Conservation (phyloP, 73 alveolate species). For the Paraurostyla sp. region DNA sequence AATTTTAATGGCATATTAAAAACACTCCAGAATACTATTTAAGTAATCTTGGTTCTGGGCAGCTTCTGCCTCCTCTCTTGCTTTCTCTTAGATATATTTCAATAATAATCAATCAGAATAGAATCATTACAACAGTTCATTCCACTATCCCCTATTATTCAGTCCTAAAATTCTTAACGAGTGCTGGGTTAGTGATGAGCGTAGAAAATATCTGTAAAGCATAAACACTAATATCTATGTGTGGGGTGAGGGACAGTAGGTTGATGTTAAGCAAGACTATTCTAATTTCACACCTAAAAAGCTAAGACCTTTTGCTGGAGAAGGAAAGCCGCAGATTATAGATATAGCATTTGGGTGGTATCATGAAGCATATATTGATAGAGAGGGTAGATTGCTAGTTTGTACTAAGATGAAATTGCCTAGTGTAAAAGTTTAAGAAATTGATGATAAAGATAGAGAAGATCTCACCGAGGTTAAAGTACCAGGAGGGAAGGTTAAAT, state of each 20-base stretch:
- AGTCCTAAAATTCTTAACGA: not conserved
- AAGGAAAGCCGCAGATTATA: constrained; percentile 43
- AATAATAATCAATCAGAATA: not conserved
- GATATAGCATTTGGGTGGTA: constrained; percentile 72
- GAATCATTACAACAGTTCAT: not conserved
- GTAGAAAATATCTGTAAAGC: constrained; percentile 8
- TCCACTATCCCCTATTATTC: not conserved
- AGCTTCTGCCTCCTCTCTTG: not conserved
- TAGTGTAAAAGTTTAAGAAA: constrained; percentile 46
- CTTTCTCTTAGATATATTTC: not conserved
- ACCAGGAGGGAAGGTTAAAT: constrained; percentile 56
- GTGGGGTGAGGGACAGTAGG: constrained; percentile 82
- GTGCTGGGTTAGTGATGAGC: constrained; percentile 55
- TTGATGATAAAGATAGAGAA: constrained; percentile 64
- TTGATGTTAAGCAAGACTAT: constrained; percentile 67
- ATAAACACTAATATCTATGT: constrained; percentile 66
- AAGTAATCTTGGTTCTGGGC: not conserved
- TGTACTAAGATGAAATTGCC: constrained; percentile 59
- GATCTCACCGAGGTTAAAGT: constrained; percentile 14
- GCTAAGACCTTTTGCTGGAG: constrained; percentile 43
- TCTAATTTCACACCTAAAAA: constrained; percentile 71
- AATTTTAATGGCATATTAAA: constrained; percentile 12
- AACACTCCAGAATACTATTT: not conserved
- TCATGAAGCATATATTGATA: constrained; percentile 77
- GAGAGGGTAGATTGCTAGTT: constrained; percentile 64